Base-by-base conservation (phyloP, 2,329 filamentous ascomycete genomes). In the Penicillium vulpinum region DNA sequence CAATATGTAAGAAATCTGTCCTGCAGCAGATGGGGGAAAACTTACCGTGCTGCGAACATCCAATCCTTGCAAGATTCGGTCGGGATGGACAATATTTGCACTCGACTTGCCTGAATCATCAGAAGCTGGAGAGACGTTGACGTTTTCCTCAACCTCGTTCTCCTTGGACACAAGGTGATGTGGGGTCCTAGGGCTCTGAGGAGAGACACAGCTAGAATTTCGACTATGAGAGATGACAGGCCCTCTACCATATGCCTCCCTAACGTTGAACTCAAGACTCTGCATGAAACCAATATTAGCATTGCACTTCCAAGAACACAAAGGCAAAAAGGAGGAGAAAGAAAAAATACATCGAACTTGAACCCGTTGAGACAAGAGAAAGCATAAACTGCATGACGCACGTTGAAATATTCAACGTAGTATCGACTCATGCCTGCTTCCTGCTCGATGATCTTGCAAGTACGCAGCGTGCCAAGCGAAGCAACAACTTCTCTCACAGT, bases 41-140 rank as follows among this genome's bases (percentile, higher is more conserved):
- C 56, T 28, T 39, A 60, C 53, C 6, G 59, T 59, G 18, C 39
- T 59, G 16, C 59, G 52, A 26, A 40, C 18, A 18, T 60, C 58
- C 16, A 41, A 4, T 18, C 55, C 55, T 4, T 51, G 11, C 8
- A 8, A 26, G 39, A 51, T 51, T 35, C 49, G 38, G 5, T 44
- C 49, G 6, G 45, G 38, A 10, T 15, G 1, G 24, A 44, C 45
- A 10, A 5, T 8, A 24, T 44, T 16, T 7, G 16, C 6, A 11
- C 21, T 33, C 1, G 21, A 33, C 28, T 26, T 21, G 7, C 49
- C 28, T 2, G n/a, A n/a, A n/a, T 18, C 21, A 4, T 18, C 49
- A 7, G 10, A 26, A 43, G 16, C 22, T 9, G 49, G 38, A 18
- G 49, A 44, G 26, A 44, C 3, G 3, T 35, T 38, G 21, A 44